Conservation (phyloP, 495 filamentous ascomycete genomes). For the Cercophora scortea region DNA sequence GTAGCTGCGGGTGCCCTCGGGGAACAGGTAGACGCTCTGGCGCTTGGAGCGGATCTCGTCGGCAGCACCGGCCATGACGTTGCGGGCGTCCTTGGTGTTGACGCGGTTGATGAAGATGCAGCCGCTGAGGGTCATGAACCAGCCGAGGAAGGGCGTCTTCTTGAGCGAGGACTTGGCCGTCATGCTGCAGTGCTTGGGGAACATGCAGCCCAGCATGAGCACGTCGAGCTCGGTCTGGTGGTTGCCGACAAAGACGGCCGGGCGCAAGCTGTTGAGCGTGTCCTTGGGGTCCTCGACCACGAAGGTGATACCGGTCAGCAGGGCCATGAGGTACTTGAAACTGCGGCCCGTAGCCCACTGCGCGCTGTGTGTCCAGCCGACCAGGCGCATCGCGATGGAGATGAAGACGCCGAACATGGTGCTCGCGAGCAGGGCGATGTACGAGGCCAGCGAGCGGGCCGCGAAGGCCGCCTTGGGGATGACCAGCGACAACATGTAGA, state of each 20-base stretch:
- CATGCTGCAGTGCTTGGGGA: conserved; percentile 86
- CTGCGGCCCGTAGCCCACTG: conserved; percentile 79
- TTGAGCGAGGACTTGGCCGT: conserved; percentile 85
- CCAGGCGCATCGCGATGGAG: conserved; percentile 60
- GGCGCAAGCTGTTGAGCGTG: conserved; percentile 56
- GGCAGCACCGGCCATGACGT: conserved; percentile 78
- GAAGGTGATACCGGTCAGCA: conserved; percentile 72
- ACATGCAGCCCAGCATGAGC: conserved; percentile 75
- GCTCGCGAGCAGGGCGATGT: conserved; percentile 55
- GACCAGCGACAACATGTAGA: conserved; percentile 48
- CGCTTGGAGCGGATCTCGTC: conserved; percentile 63
- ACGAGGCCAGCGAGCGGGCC: conserved; percentile 64
- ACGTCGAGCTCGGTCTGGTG: conserved; percentile 96
- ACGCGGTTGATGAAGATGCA: conserved; percentile 91
- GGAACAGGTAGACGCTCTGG: conserved; percentile 91
- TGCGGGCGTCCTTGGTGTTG: conserved; percentile 71
- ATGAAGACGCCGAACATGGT: conserved; percentile 72
- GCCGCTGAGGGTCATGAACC: conserved; percentile 89
- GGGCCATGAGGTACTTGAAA: conserved; percentile 76
- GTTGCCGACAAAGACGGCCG: conserved; percentile 86
- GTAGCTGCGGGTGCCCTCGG: conserved; percentile 91
- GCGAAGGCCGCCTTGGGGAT: conserved; percentile 56
- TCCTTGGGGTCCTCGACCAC: conserved; percentile 60
- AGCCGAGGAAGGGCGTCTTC: conserved; percentile 79
- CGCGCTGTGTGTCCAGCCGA: conserved; percentile 64